Evolutionary conservation across 371 early-diverging fungal genomes (phyloP).

Genomic region (Rozella allomycis): DNA sequence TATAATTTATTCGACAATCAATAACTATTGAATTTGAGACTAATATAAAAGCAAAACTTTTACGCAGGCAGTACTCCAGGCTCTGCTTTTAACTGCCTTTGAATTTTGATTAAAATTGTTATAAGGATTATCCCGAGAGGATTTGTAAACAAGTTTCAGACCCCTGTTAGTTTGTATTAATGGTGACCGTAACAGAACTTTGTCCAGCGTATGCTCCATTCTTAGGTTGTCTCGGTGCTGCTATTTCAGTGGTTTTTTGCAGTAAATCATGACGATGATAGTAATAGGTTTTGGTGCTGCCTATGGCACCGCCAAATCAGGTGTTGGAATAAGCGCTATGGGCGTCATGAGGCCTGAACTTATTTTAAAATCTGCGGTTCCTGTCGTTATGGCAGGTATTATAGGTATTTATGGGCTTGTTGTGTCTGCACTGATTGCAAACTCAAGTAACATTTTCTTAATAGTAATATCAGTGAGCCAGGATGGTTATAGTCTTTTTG

Average conservation of each 20-base stretch:
- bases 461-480: too few species aligned
- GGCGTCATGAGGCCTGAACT: constrained; percentile 86
- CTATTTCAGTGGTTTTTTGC: constrained; percentile 82
- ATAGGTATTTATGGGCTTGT: constrained; percentile 93
- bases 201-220: constrained; percentile 39
- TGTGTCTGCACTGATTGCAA: constrained; percentile 69
- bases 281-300: constrained; percentile 72
- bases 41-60: too few species aligned
- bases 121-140: too few species aligned
- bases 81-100: too few species aligned
- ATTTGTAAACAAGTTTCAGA: too few species aligned
- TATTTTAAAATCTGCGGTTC: constrained; percentile 72
- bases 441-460: too few species aligned
- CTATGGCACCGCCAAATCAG: constrained; percentile 93
- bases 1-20: too few species aligned
- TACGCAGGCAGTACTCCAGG: too few species aligned
- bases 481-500: too few species aligned
- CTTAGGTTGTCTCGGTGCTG: constrained; percentile 88
- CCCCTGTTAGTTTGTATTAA: too few species aligned
- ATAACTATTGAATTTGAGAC: too few species aligned
- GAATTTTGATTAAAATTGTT: too few species aligned
- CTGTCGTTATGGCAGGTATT: constrained; percentile 94
- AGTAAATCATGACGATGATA: constrained; percentile 44
- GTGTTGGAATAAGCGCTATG: constrained; percentile 81
- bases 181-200: background rate